Evolutionary conservation across 768 basidiomycete species (phyloP).

Genomic region (Boletus speciosus): DNA sequence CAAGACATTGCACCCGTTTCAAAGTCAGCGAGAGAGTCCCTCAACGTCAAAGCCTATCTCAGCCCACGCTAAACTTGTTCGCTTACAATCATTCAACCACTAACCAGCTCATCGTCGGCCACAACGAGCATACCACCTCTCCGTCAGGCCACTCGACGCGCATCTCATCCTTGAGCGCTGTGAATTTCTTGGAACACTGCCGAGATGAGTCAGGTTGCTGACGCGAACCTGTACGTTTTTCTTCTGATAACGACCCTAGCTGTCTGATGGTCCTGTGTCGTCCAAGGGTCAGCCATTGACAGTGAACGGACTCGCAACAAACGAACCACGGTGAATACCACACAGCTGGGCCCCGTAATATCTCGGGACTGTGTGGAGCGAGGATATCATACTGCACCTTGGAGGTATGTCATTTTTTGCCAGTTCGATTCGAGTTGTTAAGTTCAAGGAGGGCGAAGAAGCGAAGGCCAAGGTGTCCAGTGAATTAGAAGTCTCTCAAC

Average conservation of each 20-base stretch:
- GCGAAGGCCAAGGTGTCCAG: not conserved
- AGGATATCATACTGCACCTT: not conserved
- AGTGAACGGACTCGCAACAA: not conserved
- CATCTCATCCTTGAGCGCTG: not conserved
- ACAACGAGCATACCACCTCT: not conserved
- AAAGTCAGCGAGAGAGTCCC: slow-evolving; percentile 22
- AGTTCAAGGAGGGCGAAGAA: not conserved
- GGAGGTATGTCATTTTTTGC: not conserved
- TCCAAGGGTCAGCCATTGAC: not conserved
- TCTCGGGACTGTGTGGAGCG: not conserved
- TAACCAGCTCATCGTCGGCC: not conserved
- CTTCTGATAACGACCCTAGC: slow-evolving; percentile 9
- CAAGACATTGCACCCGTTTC: slow-evolving; percentile 19
- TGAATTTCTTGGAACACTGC: not conserved
- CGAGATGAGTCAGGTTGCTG: slow-evolving; percentile 26
- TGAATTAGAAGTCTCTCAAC: not conserved
- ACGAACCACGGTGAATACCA: slow-evolving; percentile 6
- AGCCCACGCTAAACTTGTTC: not conserved
- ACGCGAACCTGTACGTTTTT: slow-evolving; percentile 14
- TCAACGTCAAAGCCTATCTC: slow-evolving; percentile 1
- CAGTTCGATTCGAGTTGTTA: not conserved
- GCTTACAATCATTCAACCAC: not conserved
- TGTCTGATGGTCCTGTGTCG: slow-evolving; percentile 13
- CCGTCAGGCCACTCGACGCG: not conserved
- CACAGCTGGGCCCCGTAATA: too few species aligned